Evolutionary conservation across 805 yeast species (phyloP), one percentile per base, ranked within the genome.

Genomic region (Pichia nakasei): DNA sequence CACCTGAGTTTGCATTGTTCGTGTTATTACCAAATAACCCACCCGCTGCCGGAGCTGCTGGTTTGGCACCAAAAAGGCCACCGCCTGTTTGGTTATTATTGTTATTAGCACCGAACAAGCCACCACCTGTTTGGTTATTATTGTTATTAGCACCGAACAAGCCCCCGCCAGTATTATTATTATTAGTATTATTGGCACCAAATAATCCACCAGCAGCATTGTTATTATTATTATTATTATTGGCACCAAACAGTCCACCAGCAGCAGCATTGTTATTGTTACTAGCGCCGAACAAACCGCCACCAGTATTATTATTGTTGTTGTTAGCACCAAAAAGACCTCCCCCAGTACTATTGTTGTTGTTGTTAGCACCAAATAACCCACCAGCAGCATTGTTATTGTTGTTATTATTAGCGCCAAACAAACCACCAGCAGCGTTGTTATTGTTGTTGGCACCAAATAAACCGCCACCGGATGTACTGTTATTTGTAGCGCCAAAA

Each of bases 351-450:
- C 26, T 37, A 17, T 34, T 33, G 26, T 35, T 41, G 22, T 42
- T 34, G 27, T 42, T 33, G 26, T 22, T 35, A 6, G 42, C 20
- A 22, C 58, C 55, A 48, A 67, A 66, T 11, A 63, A 48, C 5
- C 67, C 66, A 24, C 44, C 31, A 2, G 36, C n/a, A 4, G 41
- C 12, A 9, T 33, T 21, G 9, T 31, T 53, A 38, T 56, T 53
- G 7, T 33, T 21, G 9, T 31, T 53, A 38, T 56, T 53, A 49
- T 49, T 60, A 18, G 55, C 43, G 22, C 77, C 76, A 56, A 75
- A 73, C 22, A 72, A 55, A 24, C 42, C 55, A 1, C 69, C 65
- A 47, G 52, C 48, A 29, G 44, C 38, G 18, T 35, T 45, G 15
- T 36, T 43, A 7, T 37, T 42, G 19, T 42, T 42, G 9, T 12